These are phyloP conservation scores for Ophiostoma sp. DNA, from an alignment of 2,329 filamentous ascomycete genomes.

Conservation along the genomic window DNA sequence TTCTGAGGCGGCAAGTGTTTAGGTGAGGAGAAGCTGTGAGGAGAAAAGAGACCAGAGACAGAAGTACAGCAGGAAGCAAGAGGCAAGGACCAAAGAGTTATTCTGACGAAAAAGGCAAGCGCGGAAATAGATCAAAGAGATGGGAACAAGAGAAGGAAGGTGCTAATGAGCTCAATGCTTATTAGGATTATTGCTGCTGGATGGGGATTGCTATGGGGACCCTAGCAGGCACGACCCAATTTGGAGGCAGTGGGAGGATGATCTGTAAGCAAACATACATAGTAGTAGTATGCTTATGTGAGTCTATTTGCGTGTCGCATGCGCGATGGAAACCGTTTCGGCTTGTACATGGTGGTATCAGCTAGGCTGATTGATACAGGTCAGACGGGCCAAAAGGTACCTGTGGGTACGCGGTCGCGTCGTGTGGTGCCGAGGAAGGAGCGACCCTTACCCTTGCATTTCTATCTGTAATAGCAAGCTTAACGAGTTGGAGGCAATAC, in stretches of 20 bases:
- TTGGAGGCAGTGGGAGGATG: background rate
- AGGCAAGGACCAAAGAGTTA: background rate
- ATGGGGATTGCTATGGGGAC: background rate
- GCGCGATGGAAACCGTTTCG: background rate
- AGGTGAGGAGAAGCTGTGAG: background rate
- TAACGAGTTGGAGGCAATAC: background rate
- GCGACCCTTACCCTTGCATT: background rate
- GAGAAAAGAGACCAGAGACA: background rate
- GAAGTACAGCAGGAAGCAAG: background rate
- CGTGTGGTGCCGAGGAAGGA: background rate
- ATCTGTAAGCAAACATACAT: background rate
- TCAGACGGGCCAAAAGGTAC: background rate
- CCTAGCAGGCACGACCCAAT: background rate
- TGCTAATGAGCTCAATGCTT: background rate
- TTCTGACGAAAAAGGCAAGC: background rate
- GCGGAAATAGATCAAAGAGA: background rate
- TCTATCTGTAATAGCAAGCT: background rate
- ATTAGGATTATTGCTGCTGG: background rate
- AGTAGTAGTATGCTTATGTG: background rate
- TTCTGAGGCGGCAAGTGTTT: background rate
- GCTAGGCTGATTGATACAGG: constrained; percentile 1
- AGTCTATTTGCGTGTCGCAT: constrained; percentile 2
- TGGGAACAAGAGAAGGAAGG: background rate
- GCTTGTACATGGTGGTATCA: background rate
- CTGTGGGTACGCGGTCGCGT: background rate